These are phyloP conservation scores for Polygonum maritimum DNA, from an alignment of 148 eudicot species.

Conservation along the genomic window DNA sequence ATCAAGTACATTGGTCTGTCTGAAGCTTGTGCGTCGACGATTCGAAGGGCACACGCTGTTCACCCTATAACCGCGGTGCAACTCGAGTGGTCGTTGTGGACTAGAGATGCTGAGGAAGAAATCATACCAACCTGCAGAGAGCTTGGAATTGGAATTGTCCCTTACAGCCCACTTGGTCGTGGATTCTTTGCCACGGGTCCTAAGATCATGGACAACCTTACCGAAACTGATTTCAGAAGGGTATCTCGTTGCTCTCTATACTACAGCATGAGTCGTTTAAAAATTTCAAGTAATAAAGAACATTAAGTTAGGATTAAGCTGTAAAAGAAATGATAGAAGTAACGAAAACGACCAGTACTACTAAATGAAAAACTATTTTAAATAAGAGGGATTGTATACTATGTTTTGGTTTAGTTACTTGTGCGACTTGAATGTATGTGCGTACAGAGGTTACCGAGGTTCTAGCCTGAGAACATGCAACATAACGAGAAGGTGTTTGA, in stretches of 20 bases:
- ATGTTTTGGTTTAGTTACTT: too few species aligned
- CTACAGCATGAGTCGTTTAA: neutral
- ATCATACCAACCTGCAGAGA: slow-evolving; percentile 9
- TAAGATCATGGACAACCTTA: neutral
- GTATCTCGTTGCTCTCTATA: neutral
- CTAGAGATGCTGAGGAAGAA: neutral
- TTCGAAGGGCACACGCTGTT: slow-evolving; percentile 16
- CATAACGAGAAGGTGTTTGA: slow-evolving; percentile 7
- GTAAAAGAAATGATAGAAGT: too few species aligned
- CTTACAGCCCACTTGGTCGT: slow-evolving; percentile 15
- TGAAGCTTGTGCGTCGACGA: slow-evolving; percentile 11
- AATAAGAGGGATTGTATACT: too few species aligned
- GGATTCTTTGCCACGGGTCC: slow-evolving; percentile 12
- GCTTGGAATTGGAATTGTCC: slow-evolving; percentile 16
- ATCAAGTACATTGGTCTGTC: slow-evolving; percentile 13
- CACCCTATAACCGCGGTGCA: slow-evolving; percentile 16
- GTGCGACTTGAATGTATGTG: neutral
- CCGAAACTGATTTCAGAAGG: slow-evolving; percentile 7
- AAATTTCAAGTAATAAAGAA: neutral
- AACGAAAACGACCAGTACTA: too few species aligned
- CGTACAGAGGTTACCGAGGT: neutral
- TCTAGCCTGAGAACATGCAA: slow-evolving; percentile 10
- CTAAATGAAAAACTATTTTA: too few species aligned
- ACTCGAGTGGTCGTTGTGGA: too few species aligned
- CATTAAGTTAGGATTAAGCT: too few species aligned